Evolutionary conservation across 177 flowering plant genomes (phyloP).

Genomic region (Vitis hybrid): DNA sequence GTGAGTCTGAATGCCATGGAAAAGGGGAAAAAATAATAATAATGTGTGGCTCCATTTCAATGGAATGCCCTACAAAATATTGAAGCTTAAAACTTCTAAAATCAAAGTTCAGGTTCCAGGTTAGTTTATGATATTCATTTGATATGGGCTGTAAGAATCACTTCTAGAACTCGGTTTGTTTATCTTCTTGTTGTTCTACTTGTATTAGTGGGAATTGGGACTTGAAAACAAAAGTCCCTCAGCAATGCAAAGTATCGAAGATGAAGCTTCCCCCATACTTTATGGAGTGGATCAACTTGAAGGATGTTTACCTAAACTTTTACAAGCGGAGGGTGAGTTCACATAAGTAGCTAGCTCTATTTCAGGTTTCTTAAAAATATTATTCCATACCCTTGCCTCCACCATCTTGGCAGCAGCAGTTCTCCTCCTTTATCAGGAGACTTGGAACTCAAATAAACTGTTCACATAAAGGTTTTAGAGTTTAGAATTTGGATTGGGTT

Average conservation of each 20-base stretch:
- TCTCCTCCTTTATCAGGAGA: neutral
- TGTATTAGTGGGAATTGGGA: slow-evolving; percentile 92
- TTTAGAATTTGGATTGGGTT: neutral
- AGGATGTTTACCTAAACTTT: slow-evolving; percentile 84
- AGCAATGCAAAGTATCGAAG: slow-evolving; percentile 74
- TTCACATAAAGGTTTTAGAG: no score
- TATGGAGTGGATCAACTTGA: slow-evolving; percentile 95
- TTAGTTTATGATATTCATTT: neutral
- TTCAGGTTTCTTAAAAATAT: no score
- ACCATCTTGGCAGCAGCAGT: neutral
- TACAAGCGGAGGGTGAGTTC: slow-evolving; percentile 69
- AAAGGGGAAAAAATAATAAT: no score
- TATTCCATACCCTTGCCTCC: no score
- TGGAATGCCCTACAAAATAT: no score
- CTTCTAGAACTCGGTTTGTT: neutral
- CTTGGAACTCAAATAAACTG: no score
- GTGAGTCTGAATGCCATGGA: no score
- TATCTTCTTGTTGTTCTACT: slow-evolving; percentile 17
- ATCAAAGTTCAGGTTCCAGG: no score
- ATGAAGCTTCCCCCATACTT: slow-evolving; percentile 76
- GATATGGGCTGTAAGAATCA: neutral
- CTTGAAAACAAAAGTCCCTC: slow-evolving; percentile 88
- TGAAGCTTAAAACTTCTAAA: no score
- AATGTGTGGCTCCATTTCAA: no score
- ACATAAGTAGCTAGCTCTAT: neutral